Conservation (phyloP, 805 yeast genomes). For the Sporopachydermia lactativora region DNA sequence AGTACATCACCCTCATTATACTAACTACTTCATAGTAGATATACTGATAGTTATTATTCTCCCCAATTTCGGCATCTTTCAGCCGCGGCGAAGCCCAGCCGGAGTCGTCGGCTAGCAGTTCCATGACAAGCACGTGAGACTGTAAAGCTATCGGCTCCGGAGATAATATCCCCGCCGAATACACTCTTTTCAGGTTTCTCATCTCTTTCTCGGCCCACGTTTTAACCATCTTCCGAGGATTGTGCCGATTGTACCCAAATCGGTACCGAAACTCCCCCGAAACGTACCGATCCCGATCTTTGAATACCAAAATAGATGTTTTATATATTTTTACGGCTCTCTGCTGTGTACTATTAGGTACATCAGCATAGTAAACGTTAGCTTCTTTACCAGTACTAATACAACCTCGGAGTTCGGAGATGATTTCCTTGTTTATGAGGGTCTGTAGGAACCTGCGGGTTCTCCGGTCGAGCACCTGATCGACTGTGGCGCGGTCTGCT, state of each 20-base stretch:
- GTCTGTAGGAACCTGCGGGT: conserved; percentile 74
- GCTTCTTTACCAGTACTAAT: conserved; percentile 97
- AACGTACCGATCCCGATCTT: conserved; percentile 91
- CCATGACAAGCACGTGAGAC: conserved; percentile 91
- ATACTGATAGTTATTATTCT: conserved; percentile 46
- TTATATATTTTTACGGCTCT: conserved; percentile 93
- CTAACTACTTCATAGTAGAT: conserved; percentile 70
- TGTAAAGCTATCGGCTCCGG: conserved; percentile 87
- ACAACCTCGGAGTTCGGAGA: conserved; percentile 84
- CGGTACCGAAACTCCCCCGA: conserved; percentile 92
- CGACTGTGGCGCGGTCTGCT: conserved; percentile 92
- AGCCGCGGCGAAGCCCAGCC: conserved; percentile 89
- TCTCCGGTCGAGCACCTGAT: conserved; percentile 91
- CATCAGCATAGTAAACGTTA: conserved; percentile 79
- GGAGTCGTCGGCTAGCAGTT: conserved; percentile 56
- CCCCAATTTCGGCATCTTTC: conserved; percentile 66
- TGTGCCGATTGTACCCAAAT: conserved; percentile 69
- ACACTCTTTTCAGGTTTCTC: conserved; percentile 74
- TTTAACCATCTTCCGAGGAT: conserved; percentile 95
- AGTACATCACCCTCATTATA: conserved; percentile 78
- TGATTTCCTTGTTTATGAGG: conserved; percentile 68
- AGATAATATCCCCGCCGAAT: conserved; percentile 71
- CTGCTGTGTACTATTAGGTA: conserved; percentile 15
- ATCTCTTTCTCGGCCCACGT: conserved; percentile 99
- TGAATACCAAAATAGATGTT: conserved; percentile 92